These are phyloP conservation scores for Blastobotrys peoriensis DNA, from an alignment of 805 yeast species.

Conservation along the genomic window DNA sequence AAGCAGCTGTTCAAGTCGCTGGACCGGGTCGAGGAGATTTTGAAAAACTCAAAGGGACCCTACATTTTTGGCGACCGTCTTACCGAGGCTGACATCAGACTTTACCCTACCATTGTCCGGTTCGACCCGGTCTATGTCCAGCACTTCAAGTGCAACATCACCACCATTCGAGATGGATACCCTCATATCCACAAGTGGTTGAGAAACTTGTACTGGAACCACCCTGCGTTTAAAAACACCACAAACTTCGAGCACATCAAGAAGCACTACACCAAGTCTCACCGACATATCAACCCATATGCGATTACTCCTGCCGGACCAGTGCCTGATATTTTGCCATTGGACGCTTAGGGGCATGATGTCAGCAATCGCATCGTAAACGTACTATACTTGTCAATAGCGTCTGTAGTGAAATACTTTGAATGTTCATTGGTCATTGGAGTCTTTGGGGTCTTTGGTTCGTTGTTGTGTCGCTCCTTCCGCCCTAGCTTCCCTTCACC, in stretches of 20 bases:
- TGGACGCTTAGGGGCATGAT: too few species aligned
- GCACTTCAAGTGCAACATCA: slow-evolving; percentile 89
- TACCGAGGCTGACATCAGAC: slow-evolving; percentile 87
- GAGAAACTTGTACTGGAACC: slow-evolving; percentile 74
- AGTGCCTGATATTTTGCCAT: slow-evolving; percentile 60
- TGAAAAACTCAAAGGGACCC: slow-evolving; percentile 35
- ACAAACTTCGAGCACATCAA: slow-evolving; percentile 89
- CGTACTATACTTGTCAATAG: too few species aligned
- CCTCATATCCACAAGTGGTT: slow-evolving; percentile 79
- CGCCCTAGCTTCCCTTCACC: too few species aligned
- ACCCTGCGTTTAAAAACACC: slow-evolving; percentile 66
- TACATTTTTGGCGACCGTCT: slow-evolving; percentile 58
- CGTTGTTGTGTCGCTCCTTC: neutral
- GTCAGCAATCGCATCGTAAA: too few species aligned
- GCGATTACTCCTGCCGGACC: slow-evolving; percentile 90
- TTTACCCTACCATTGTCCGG: slow-evolving; percentile 80
- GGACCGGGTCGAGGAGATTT: slow-evolving; percentile 61
- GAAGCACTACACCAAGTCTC: slow-evolving; percentile 84
- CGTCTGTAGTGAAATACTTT: neutral
- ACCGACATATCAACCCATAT: slow-evolving; percentile 69
- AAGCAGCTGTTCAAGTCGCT: slow-evolving; percentile 55
- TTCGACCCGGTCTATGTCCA: slow-evolving; percentile 93
- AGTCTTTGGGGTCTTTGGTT: neutral
- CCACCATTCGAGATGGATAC: slow-evolving; percentile 70
- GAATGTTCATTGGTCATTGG: neutral